Percentiles rank a stretch among this genome's conserved stretches.
phyloP scores from a whole-genome alignment of 164 flowering plant genomes.

The Chimonanthus salicifolius region DNA sequence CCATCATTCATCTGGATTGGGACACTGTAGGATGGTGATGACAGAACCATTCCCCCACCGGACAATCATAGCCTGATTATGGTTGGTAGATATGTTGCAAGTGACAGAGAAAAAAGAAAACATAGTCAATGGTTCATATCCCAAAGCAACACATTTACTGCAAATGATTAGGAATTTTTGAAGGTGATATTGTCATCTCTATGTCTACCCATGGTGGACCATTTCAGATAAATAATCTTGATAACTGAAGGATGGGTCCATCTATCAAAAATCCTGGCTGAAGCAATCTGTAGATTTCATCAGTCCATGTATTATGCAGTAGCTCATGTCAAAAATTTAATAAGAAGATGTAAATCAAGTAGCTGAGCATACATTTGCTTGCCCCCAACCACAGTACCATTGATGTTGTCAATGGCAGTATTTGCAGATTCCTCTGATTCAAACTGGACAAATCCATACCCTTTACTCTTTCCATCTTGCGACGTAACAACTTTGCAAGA shows the following conservation, averaged over 20 bases:
- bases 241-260: not conserved
- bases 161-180: not conserved
- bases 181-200: not conserved
- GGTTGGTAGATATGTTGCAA: not conserved
- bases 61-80: not conserved
- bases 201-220: not conserved
- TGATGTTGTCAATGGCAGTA: slow-evolving; percentile 55
- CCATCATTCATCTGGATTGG: too few relatives aligned
- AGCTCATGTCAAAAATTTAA: not conserved
- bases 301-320: not conserved
- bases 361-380: slow-evolving; percentile 50
- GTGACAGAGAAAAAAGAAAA: too few relatives aligned
- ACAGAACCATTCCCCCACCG: too few relatives aligned
- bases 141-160: too few relatives aligned
- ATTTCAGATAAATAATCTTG: not conserved
- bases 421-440: slow-evolving; percentile 65
- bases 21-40: too few relatives aligned
- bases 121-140: not conserved
- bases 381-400: slow-evolving; percentile 46
- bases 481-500: slow-evolving; percentile 71
- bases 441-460: slow-evolving; percentile 89
- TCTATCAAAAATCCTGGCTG: not conserved
- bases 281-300: not conserved
- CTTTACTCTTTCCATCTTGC: slow-evolving; percentile 82
- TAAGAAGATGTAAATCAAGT: not conserved